Base-by-base conservation (phyloP, 352 stramenopile genomes). In the Globisporangium alternatum region DNA sequence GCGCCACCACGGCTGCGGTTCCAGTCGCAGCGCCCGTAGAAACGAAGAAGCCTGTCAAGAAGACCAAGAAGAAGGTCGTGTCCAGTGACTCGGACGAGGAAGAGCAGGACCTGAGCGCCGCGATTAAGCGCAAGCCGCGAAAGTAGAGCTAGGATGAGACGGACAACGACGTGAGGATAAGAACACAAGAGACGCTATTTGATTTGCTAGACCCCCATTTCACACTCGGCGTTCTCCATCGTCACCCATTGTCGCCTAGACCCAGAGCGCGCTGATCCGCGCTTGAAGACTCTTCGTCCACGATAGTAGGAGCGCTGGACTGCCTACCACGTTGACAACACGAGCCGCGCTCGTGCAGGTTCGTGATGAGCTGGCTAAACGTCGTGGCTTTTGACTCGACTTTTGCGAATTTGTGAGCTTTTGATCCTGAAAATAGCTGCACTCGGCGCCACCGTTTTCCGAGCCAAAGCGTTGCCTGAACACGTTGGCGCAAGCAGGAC, bases 121-220 rank as follows among this genome's bases (percentile, higher is more conserved):
- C 86, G 45, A 80, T 94, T 57, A 94, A 91, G 73, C 80, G 77
- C 68, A 93, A 93, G 64, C 60, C 60, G 12, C 60, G 54, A 30
- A 71, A 71, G 55, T 68, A 52, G 19, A 28, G 33, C 52, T n/a
- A n/a, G 19, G 17, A 58, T 28, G n/a, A 60, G 30, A 55, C 25
- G 33, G 43, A 31, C 37, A 5, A 22, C 21, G 48, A 65, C 10
- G 15, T 33, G 33, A 62, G 41, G n/a, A 52, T 13, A 52, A 7
- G 21, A 52, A 30, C 6, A 15, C 45, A 52, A 30, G 43, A 48
- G 43, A 48, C n/a, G 45, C 45, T 52, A 52, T 52, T 52, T 58
- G 33, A 43, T 58, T 45, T 58, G 52, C 52, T 57, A 57, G 52
- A 57, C 30, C 52, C 52, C 17, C 2, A 7, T n/a, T 45, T n/a